Evolutionary conservation across 2,329 filamentous ascomycete genomes (phyloP), one percentile per base, ranked within the genome.

Genomic region (Pseudocercospora crystallina): DNA sequence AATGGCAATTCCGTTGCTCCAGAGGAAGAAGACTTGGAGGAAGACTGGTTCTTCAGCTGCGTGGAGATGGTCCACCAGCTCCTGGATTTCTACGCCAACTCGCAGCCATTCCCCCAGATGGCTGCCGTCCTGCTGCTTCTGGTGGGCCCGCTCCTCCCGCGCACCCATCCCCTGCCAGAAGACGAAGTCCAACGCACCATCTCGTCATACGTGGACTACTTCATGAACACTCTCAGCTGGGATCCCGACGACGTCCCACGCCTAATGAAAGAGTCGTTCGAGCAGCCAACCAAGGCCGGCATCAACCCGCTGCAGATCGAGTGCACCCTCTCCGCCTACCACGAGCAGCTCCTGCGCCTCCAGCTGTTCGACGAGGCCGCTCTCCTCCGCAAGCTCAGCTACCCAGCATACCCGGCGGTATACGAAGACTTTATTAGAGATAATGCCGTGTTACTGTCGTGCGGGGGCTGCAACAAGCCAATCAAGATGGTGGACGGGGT

Each of bases 371-470:
- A 71, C 64, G 75, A 68, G 61, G 81, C 81, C 5, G 79, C 80
- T 8, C 72, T 78, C 31, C 67, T 85, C n/a, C 79, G 82, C 20
- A 73, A 76, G 37, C 68, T 80, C 33, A 73, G 76, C 43, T 81
- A 82, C 46, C 76, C 80, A 3, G 69, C 69, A 2, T 82, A 81
- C 53, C 78, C 79, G 8, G 70, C 75, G 8, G 77, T 82, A 13
- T 82, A 82, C 60, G 80, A 83, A 49, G 78, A 81, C 58, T 76
- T 74, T 1, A 69, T 80, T 20, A 74, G 75, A 47, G 79, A 82
- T 53, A 80, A 76, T 9, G 74, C 73, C 49, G 72, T 83, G 37
- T 77, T 77, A 44, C 70, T 82, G 7, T 73, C 75, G 56, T 84
- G 82, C 61, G 75, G 78, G 32, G 74, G 73, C 38, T 85, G 82